Conservation (phyloP, 2,329 filamentous ascomycete species). For the Aspergillus tubingensis region DNA sequence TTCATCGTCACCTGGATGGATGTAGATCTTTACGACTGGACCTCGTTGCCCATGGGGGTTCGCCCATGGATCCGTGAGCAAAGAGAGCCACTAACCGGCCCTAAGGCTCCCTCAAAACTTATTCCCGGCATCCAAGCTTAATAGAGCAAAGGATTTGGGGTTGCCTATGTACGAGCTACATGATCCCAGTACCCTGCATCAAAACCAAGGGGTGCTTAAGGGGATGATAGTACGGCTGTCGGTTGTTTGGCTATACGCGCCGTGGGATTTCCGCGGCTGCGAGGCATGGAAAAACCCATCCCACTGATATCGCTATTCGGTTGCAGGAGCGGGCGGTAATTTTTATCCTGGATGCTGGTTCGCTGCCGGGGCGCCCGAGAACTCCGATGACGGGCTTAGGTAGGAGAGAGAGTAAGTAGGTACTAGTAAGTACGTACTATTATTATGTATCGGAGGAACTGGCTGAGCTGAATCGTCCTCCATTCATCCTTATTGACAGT, state of each 20-base stretch:
- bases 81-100: not conserved
- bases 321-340: constrained; percentile 15
- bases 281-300: not conserved
- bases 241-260: not conserved
- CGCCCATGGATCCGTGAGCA: not conserved
- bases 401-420: constrained; percentile 2
- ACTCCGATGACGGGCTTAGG: constrained; percentile 12
- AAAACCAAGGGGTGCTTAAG: not conserved
- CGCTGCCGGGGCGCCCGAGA: constrained; percentile 20
- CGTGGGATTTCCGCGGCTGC: not conserved
- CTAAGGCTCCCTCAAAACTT: not conserved
- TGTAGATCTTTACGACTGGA: constrained; percentile 16
- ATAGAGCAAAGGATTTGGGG: not conserved
- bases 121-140: not conserved
- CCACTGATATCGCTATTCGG: not conserved
- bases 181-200: constrained; percentile 14
- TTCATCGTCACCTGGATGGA: constrained; percentile 15
- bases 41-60: not conserved
- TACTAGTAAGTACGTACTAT: not conserved
- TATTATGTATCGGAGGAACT: not conserved
- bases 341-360: constrained; percentile 18
- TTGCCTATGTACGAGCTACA: not conserved
- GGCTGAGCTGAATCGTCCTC: not conserved
- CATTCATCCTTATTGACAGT: not conserved
- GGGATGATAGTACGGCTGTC: not conserved